Evolutionary conservation across 2,329 filamentous ascomycete genomes (phyloP).

Genomic region (Emergomyces pasteurianus): DNA sequence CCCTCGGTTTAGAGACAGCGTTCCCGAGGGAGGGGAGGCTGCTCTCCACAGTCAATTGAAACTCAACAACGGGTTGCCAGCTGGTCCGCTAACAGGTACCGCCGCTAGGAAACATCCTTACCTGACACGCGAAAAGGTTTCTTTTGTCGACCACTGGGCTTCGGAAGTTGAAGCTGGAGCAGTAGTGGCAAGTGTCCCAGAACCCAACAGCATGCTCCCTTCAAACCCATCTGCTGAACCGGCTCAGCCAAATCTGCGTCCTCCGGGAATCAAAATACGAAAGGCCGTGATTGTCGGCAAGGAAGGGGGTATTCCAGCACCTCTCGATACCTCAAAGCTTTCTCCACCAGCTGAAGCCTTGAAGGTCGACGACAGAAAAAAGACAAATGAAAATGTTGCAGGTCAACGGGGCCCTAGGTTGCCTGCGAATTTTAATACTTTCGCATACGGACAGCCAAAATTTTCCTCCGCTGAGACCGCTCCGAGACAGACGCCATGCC

Average conservation of each 20-base stretch:
- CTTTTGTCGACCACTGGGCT: constrained; percentile 20
- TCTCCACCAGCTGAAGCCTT: neutral
- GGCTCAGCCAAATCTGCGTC: neutral
- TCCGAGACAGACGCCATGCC: neutral
- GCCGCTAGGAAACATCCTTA: constrained; percentile 12
- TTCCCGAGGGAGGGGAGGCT: neutral
- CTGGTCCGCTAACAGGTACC: constrained; percentile 2
- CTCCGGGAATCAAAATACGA: neutral
- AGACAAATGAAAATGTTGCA: neutral
- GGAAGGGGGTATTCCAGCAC: neutral
- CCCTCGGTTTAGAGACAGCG: constrained; percentile 8
- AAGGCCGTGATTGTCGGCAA: neutral
- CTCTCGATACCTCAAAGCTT: neutral
- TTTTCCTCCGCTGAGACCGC: neutral
- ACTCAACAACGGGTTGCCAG: neutral
- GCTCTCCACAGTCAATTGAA: neutral
- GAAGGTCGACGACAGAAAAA: neutral
- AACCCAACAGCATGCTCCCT: constrained; percentile 2
- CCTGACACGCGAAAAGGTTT: constrained; percentile 18
- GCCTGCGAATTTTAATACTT: neutral
- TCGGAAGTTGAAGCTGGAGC: constrained; percentile 14
- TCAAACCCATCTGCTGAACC: constrained; percentile 4
- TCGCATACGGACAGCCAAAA: neutral
- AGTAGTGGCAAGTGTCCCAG: constrained; percentile 2
- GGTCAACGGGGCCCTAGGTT: neutral